phyloP scores from a whole-genome alignment of 2,329 filamentous ascomycete species.

The Penicillium sp. region DNA sequence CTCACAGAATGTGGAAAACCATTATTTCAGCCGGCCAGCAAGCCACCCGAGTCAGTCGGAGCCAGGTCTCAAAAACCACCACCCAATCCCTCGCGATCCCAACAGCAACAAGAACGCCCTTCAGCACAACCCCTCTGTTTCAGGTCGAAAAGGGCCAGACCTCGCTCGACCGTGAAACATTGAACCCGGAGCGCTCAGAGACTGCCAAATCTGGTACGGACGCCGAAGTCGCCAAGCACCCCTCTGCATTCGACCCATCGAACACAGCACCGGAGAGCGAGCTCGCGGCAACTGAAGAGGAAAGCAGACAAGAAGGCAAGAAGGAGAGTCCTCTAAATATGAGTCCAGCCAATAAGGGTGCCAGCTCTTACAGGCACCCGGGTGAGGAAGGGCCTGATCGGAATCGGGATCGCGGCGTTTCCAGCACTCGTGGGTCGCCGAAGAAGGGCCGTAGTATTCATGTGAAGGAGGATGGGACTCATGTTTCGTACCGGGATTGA shows the following conservation, averaged over 20 bases:
- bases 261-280: slow-evolving; percentile 60
- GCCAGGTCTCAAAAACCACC: neutral
- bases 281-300: slow-evolving; percentile 24
- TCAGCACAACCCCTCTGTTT: slow-evolving; percentile 5
- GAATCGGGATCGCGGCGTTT: slow-evolving; percentile 29
- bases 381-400: slow-evolving; percentile 39
- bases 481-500: slow-evolving; percentile 16
- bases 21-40: slow-evolving; percentile 14
- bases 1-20: slow-evolving; percentile 16
- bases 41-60: slow-evolving; percentile 6
- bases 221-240: slow-evolving; percentile 48
- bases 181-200: slow-evolving; percentile 59
- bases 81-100: slow-evolving; percentile 1
- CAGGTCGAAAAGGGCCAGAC: slow-evolving; percentile 8
- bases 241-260: slow-evolving; percentile 60
- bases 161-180: slow-evolving; percentile 46
- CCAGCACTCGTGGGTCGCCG: slow-evolving; percentile 33
- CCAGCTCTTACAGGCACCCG: slow-evolving; percentile 44
- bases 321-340: slow-evolving; percentile 48
- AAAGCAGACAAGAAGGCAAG: slow-evolving; percentile 36
- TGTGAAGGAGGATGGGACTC: slow-evolving; percentile 21
- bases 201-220: slow-evolving; percentile 60
- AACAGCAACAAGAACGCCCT: neutral
- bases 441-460: slow-evolving; percentile 28
- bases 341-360: slow-evolving; percentile 52